Base-by-base conservation (phyloP, 805 yeast genomes). In the Wickerhamiella galacta region DNA sequence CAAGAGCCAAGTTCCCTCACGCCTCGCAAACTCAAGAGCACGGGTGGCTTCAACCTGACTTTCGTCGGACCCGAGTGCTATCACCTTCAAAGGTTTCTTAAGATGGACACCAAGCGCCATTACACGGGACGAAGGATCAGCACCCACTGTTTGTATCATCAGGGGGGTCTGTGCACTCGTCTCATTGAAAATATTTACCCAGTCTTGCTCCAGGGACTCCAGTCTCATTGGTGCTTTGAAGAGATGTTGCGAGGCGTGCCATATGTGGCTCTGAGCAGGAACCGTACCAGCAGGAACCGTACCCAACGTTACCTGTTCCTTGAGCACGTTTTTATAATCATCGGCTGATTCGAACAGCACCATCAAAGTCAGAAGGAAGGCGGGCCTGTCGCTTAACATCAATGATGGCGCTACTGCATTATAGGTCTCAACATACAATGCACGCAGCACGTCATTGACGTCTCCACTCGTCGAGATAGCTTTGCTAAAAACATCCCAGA, bases 21-120 rank as follows among this genome's bases (percentile, higher is more conserved):
- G 54, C 1, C 63, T 47, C 0, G 71, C 68, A 7, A 49, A 52
- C 1, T 49, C 45, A 6, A 81, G 54, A n/a, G 70, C 68, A 31
- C 58, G 54, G 16, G 66, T 68, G 0, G 87, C 85, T 25, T 61
- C 54, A 3, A 58, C 64, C 2, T 60, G 51, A 7, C 79, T 75
- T 51, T 81, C 93, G 16, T 51, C 48, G 0, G 92, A 70, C 0
- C 94, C 95, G 68, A 85, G 61, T 0, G 94, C 68, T 24, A 79
- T 63, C 2, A 47, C 36, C 1, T 45, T 48, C 21, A 73, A 45
- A 2, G 52, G 43, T 6, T 42, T 40, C 0, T 47, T 45, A 0
- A 24, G 11, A 0, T 39, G 23, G 2, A 45, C 42, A 0, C 81
- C 72, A 4, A 68, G 37, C 20, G 53, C 50, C 20, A 60, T 59